Conservation (phyloP, 2,329 filamentous ascomycete genomes). For the Scopulariopsis brevicaulis region DNA sequence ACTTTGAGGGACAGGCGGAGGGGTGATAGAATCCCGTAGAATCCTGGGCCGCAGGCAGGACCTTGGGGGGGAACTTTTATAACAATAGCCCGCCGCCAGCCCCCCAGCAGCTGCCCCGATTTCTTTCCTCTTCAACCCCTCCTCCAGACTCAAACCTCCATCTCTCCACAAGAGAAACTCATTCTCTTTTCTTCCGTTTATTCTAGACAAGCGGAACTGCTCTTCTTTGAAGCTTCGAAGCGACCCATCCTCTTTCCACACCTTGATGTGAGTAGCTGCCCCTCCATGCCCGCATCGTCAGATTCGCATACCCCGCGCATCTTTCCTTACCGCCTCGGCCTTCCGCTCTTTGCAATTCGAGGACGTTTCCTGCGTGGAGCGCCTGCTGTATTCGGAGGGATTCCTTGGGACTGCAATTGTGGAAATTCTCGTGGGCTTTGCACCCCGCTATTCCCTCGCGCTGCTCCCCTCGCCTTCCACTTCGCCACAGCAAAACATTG, state of each 20-base stretch:
- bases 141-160: background rate
- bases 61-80: slow-evolving; percentile 1
- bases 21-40: slow-evolving; percentile 11
- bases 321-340: background rate
- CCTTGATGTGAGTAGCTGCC: background rate
- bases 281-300: background rate
- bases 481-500: background rate
- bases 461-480: background rate
- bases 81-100: slow-evolving; percentile 1
- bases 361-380: too few relatives aligned
- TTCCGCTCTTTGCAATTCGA: background rate
- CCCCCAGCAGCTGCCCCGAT: slow-evolving; percentile 1
- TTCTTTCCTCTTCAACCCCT: slow-evolving; percentile 6
- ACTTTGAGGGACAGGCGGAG: background rate
- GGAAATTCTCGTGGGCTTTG: too few relatives aligned
- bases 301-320: slow-evolving; percentile 1
- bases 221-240: background rate
- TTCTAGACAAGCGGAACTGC: background rate
- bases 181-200: background rate
- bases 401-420: too few relatives aligned
- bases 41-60: slow-evolving; percentile 6
- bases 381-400: too few relatives aligned
- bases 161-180: background rate
- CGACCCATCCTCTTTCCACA: background rate
- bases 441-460: too few relatives aligned